Percentiles rank a stretch among this genome's conserved stretches.
Evolutionary conservation across 2,329 filamentous ascomycete species (phyloP).

Genomic region (Colletotrichum sublineola): DNA sequence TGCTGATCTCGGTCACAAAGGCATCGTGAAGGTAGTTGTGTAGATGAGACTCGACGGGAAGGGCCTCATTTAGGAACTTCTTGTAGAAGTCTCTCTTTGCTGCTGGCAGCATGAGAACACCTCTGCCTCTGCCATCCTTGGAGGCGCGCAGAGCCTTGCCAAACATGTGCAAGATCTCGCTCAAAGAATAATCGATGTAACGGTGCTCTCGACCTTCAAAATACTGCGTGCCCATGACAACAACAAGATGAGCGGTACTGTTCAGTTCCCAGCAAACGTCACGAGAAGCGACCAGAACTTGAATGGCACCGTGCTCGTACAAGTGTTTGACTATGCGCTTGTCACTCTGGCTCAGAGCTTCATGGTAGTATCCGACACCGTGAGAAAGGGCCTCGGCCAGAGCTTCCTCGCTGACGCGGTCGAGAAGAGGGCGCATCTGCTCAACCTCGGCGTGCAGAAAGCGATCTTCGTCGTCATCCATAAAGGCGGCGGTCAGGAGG

Average conservation of each 20-base stretch:
- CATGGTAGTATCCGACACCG: conserved; percentile 97
- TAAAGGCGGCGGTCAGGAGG: conserved; percentile 86
- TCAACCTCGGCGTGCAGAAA: conserved; percentile 89
- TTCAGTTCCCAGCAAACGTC: conserved; percentile 98
- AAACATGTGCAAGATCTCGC: conserved; percentile 97
- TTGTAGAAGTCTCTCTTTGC: conserved; percentile 98
- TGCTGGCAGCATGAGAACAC: conserved; percentile 95
- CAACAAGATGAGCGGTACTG: conserved; percentile 87
- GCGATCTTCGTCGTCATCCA: conserved; percentile 91
- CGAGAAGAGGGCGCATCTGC: conserved; percentile 85
- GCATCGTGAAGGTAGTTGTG: conserved; percentile 94
- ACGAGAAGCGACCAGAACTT: conserved; percentile 80
- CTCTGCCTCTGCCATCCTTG: conserved; percentile 84
- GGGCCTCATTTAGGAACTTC: conserved; percentile 96
- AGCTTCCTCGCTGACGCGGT: conserved; percentile 86
- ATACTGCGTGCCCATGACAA: conserved; percentile 98
- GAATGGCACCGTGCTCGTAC: conserved; percentile 89
- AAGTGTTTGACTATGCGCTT: conserved; percentile 95
- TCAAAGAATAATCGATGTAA: conserved; percentile 95
- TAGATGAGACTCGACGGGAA: conserved; percentile 95
- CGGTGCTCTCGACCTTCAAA: conserved; percentile 97
- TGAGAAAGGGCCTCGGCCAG: conserved; percentile 91
- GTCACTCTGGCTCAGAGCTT: conserved; percentile 88
- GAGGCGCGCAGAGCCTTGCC: conserved; percentile 88
- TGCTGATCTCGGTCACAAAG: conserved; percentile 97